Evolutionary conservation across 768 basidiomycete species (phyloP).

Genomic region (Botryobasidium botryosum): DNA sequence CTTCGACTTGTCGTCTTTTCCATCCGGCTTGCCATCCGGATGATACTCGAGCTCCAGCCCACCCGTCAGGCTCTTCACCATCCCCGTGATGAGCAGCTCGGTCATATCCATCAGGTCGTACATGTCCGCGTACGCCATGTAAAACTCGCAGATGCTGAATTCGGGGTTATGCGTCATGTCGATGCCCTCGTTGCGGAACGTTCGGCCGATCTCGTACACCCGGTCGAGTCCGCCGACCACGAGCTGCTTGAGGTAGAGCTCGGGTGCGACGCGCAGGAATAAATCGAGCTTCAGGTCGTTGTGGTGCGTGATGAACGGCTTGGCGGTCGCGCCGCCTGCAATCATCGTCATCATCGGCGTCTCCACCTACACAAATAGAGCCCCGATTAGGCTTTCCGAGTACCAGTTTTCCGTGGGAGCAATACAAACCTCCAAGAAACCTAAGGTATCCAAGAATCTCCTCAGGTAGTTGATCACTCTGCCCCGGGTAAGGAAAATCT

Average conservation of each 20-base stretch:
- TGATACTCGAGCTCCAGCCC: constrained; percentile 78
- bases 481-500: constrained; percentile 78
- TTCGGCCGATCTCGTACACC: constrained; percentile 95
- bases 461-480: constrained; percentile 87
- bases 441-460: constrained; percentile 72
- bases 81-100: constrained; percentile 71
- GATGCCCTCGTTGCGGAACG: constrained; percentile 97
- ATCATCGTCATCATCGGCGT: constrained; percentile 95
- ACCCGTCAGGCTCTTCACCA: constrained; percentile 74
- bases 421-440: constrained; percentile 82
- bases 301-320: constrained; percentile 97
- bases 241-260: constrained; percentile 95
- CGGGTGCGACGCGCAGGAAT: constrained; percentile 93
- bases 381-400: background rate
- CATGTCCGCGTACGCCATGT: constrained; percentile 99
- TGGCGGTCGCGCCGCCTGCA: constrained; percentile 95
- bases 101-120: constrained; percentile 97
- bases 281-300: constrained; percentile 95
- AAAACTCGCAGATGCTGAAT: constrained; percentile 99
- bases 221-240: constrained; percentile 94
- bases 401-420: background rate
- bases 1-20: constrained; percentile 20
- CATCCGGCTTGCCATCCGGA: constrained; percentile 63
- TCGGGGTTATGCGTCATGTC: constrained; percentile 99
- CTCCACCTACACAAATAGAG: constrained; percentile 73